Percentiles rank a stretch among this genome's conserved stretches.
These are phyloP conservation scores for Schizosaccharomyces lindneri DNA, from an alignment of 805 yeast genomes.

Conservation along the genomic window DNA sequence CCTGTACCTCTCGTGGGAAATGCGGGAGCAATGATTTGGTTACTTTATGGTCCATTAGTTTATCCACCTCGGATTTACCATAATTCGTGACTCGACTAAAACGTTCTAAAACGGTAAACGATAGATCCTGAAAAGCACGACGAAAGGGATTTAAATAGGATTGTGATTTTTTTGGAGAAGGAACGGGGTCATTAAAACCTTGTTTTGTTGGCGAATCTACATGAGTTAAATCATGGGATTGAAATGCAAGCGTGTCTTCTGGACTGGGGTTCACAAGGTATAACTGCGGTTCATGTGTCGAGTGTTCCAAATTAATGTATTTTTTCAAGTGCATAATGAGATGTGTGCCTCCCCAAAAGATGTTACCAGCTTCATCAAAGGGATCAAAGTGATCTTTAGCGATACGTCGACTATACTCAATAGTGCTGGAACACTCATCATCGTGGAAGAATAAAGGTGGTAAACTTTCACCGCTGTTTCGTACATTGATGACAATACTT, in stretches of 20 bases:
- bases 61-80: slow-evolving; percentile 40
- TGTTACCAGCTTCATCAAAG: slow-evolving; percentile 23
- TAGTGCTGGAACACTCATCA: slow-evolving; percentile 55
- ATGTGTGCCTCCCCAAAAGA: slow-evolving; percentile 84
- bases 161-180: slow-evolving; percentile 14
- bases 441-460: slow-evolving; percentile 89
- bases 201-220: too few relatives aligned
- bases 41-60: slow-evolving; percentile 34
- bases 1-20: slow-evolving; percentile 22
- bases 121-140: slow-evolving; percentile 13
- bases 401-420: slow-evolving; percentile 30
- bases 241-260: slow-evolving; percentile 32
- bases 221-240: neutral
- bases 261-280: slow-evolving; percentile 56
- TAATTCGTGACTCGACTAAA: slow-evolving; percentile 51
- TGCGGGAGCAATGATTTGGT: slow-evolving; percentile 29
- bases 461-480: slow-evolving; percentile 31
- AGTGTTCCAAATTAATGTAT: slow-evolving; percentile 37
- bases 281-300: slow-evolving; percentile 48
- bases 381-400: slow-evolving; percentile 43
- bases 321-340: slow-evolving; percentile 31
- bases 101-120: slow-evolving; percentile 37
- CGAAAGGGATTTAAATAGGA: neutral
- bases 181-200: slow-evolving; percentile 4
- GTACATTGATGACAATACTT: slow-evolving; percentile 48